Evolutionary conservation across 2,329 filamentous ascomycete species (phyloP).

Genomic region (Drechslerella coelobrocha): DNA sequence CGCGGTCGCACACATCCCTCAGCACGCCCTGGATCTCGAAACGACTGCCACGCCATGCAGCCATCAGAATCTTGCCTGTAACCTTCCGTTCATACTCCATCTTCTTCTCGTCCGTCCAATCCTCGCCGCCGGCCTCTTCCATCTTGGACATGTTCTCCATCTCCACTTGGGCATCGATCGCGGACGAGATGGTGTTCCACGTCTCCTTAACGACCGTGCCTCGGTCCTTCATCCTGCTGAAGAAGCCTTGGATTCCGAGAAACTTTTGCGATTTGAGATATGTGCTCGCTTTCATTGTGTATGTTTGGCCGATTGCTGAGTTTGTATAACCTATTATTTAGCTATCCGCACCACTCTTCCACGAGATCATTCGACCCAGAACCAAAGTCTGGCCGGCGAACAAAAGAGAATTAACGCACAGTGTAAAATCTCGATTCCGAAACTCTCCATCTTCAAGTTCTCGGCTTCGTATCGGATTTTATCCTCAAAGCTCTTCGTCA

Average conservation of each 20-base stretch:
- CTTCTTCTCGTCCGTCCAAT: conserved; percentile 98
- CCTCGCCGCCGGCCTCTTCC: conserved; percentile 91
- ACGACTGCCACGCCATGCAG: conserved; percentile 93
- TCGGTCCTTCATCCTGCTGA: conserved; percentile 93
- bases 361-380: conserved; percentile 7
- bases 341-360: not conserved
- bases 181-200: conserved; percentile 95
- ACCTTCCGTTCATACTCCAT: conserved; percentile 93
- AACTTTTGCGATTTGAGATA: conserved; percentile 96
- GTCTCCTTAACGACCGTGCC: conserved; percentile 96
- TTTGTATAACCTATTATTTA: not conserved
- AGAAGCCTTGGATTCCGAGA: conserved; percentile 93
- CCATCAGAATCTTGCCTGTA: conserved; percentile 96
- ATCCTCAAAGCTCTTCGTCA: conserved; percentile 87
- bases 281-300: conserved; percentile 82
- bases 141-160: conserved; percentile 99
- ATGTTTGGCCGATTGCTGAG: conserved; percentile 83
- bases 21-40: conserved; percentile 98
- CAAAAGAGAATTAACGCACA: conserved; percentile 42
- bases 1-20: conserved; percentile 88
- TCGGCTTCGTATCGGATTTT: conserved; percentile 95
- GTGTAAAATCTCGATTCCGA: conserved; percentile 74
- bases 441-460: conserved; percentile 99
- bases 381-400: not conserved
- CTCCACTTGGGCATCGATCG: conserved; percentile 95